phyloP scores from a whole-genome alignment of 306 rosid genomes.

The Lotus japonicus region DNA sequence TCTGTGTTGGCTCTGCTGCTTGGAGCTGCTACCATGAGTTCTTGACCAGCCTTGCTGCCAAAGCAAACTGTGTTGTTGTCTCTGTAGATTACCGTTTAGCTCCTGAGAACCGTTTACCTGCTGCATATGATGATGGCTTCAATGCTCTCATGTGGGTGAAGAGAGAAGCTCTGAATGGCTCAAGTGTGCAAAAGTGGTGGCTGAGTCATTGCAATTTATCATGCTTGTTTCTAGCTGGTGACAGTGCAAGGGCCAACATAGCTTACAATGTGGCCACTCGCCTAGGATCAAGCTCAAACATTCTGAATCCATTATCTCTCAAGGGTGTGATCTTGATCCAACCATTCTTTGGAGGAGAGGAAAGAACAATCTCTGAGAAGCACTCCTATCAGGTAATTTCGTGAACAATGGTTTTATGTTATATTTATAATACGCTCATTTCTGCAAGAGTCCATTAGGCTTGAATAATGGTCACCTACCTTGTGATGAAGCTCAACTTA shows the following conservation, averaged over 20 bases:
- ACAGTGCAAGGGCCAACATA: constrained; percentile 89
- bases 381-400: constrained; percentile 16
- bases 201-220: constrained; percentile 40
- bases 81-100: constrained; percentile 66
- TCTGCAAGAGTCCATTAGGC: no score
- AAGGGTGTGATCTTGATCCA: constrained; percentile 70
- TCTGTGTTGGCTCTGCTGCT: constrained; percentile 83
- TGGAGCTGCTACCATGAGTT: constrained; percentile 90
- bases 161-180: constrained; percentile 36
- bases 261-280: constrained; percentile 61
- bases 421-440: no score
- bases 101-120: constrained; percentile 72
- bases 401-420: no score
- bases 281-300: constrained; percentile 24
- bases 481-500: no score
- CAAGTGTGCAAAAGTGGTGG: constrained; percentile 62
- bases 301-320: constrained; percentile 36
- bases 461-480: no score
- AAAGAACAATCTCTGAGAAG: constrained; percentile 57
- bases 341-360: constrained; percentile 88
- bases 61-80: constrained; percentile 55
- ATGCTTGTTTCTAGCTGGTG: constrained; percentile 58
- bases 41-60: constrained; percentile 45
- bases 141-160: constrained; percentile 64
- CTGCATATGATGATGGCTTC: constrained; percentile 73